phyloP scores from a whole-genome alignment of 805 yeast species.

The Wickerhamomyces silvicola region DNA sequence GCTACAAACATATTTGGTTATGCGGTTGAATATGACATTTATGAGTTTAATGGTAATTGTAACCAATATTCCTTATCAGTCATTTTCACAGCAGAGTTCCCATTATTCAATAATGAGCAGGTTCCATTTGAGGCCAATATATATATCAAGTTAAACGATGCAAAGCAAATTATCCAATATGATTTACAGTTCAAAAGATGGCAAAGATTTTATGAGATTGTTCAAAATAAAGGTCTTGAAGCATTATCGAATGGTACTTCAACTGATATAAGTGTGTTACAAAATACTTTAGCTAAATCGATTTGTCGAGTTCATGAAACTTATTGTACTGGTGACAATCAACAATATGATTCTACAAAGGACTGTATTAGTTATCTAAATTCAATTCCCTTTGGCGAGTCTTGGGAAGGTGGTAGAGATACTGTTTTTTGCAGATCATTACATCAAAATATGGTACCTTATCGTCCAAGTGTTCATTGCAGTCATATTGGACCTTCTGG shows the following conservation, averaged over 20 bases:
- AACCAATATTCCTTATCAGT: constrained; percentile 9
- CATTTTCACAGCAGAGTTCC: constrained; percentile 10
- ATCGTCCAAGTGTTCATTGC: constrained; percentile 20
- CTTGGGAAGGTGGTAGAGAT: constrained; percentile 22
- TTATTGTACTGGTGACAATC: constrained; percentile 15
- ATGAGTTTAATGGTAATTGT: constrained; percentile 10
- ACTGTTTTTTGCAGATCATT: constrained; percentile 20
- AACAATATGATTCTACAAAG: constrained; percentile 12
- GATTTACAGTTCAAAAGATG: constrained; percentile 17
- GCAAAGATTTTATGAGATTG: constrained; percentile 9
- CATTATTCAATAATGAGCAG: constrained; percentile 4
- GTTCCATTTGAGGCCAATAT: constrained; percentile 16
- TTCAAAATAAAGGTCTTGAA: constrained; percentile 5
- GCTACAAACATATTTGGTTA: constrained; percentile 12
- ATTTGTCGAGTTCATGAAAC: constrained; percentile 15
- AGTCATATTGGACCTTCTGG: constrained; percentile 21
- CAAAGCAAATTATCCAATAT: constrained; percentile 11
- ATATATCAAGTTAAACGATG: constrained; percentile 9
- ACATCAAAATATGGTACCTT: constrained; percentile 20
- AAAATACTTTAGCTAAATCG: constrained; percentile 8
- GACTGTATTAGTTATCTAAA: constrained; percentile 11
- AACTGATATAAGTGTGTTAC: not conserved
- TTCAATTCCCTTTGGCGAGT: constrained; percentile 12
- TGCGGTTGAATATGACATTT: constrained; percentile 8
- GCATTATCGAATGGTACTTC: constrained; percentile 2